These are phyloP conservation scores for Citrus reticulata DNA, from an alignment of 345 rosid genomes.

Conservation along the genomic window DNA sequence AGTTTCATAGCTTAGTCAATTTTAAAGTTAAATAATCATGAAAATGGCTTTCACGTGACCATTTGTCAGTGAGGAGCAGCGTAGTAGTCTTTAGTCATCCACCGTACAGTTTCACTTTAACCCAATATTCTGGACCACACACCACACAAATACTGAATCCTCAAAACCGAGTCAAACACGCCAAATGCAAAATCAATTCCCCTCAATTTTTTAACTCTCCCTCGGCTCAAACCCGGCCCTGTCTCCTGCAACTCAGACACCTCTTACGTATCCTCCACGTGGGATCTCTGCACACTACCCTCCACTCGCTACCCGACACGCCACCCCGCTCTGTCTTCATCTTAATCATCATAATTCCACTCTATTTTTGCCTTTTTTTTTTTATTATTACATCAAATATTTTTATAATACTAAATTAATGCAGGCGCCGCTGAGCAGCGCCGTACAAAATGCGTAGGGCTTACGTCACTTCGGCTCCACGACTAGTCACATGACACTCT, in stretches of 20 bases:
- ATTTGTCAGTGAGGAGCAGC: conserved; percentile 14
- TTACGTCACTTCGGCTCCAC: conserved; percentile 22
- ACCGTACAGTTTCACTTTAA: conserved; percentile 6
- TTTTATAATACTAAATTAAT: not conserved
- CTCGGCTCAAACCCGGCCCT: conserved; percentile 19
- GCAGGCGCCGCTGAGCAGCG: conserved; percentile 28
- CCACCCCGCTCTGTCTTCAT: conserved; percentile 8
- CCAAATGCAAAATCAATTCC: not conserved
- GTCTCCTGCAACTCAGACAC: conserved; percentile 45
- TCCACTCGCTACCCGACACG: conserved; percentile 34
- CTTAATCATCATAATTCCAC: not conserved
- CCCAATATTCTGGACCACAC: not conserved
- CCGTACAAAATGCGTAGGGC: conserved; percentile 42
- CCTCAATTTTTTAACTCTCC: not conserved
- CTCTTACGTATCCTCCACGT: conserved; percentile 31
- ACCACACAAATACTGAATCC: not conserved
- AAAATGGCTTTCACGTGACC: conserved; percentile 26
- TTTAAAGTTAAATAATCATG: not conserved
- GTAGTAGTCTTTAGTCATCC: not conserved
- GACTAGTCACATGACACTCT: conserved; percentile 27
- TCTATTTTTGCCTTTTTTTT: not conserved
- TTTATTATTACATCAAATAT: not conserved
- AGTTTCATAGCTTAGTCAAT: not conserved
- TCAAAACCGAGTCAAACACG: conserved; percentile 31
- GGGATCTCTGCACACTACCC: conserved; percentile 13